Evolutionary conservation across 2,329 filamentous ascomycete genomes (phyloP).

Genomic region (Dryadomyces quercus-mongolicae): DNA sequence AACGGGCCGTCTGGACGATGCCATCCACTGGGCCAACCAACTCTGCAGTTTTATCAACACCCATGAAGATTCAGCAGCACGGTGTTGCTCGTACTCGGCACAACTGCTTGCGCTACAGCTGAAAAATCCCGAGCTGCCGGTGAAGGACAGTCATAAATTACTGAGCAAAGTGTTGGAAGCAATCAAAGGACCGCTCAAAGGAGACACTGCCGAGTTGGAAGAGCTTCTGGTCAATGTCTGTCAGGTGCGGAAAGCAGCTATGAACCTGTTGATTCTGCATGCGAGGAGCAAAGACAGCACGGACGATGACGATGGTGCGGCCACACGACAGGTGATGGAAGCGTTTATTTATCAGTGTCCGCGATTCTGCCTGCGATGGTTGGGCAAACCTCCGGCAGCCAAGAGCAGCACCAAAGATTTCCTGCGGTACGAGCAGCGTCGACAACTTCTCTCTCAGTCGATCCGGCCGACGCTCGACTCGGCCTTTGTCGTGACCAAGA

Average conservation of each 20-base stretch:
- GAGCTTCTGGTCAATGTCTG: conserved; percentile 47
- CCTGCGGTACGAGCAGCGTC: conserved; percentile 49
- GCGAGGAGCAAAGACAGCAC: not conserved
- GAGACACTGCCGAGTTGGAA: conserved; percentile 46
- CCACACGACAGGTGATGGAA: conserved; percentile 31
- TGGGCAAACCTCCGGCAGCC: conserved; percentile 42
- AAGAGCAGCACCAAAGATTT: conserved; percentile 43
- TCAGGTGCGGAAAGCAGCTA: conserved; percentile 39
- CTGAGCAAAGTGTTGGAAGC: conserved; percentile 37
- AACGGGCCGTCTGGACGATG: conserved; percentile 37
- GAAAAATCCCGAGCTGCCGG: conserved; percentile 25
- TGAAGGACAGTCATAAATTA: conserved; percentile 25
- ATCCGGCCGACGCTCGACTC: conserved; percentile 49
- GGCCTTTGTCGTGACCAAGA: conserved; percentile 43
- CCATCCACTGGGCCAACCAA: conserved; percentile 41
- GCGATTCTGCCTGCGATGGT: conserved; percentile 47
- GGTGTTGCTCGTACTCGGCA: conserved; percentile 39
- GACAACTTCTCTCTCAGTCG: conserved; percentile 37
- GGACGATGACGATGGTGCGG: not conserved
- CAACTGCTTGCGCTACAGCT: conserved; percentile 43
- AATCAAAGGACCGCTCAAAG: conserved; percentile 47
- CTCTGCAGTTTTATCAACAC: conserved; percentile 26
- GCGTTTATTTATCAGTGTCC: conserved; percentile 46
- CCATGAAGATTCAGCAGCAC: conserved; percentile 32
- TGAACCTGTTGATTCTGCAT: conserved; percentile 29